Evolutionary conservation across 805 yeast genomes (phyloP).

Genomic region (Metschnikowia lochheadii): DNA sequence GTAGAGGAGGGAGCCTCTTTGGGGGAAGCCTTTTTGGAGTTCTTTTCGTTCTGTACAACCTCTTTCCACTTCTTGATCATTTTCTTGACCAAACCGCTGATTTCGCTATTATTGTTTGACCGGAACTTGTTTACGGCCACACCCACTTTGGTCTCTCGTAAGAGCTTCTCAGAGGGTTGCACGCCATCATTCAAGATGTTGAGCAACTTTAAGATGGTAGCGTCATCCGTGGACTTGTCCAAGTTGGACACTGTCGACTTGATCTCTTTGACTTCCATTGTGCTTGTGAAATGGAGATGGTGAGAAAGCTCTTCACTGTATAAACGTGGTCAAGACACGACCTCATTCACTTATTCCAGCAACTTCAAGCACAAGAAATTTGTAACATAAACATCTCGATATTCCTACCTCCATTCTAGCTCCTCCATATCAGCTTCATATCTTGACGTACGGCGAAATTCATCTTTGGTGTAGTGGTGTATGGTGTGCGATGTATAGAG

Average conservation of each 20-base stretch:
- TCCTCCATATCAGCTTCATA: no score
- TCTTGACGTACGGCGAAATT: neutral
- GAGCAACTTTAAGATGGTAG: slow-evolving; percentile 62
- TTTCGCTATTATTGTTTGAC: slow-evolving; percentile 60
- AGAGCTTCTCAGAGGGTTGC: slow-evolving; percentile 76
- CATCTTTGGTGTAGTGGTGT: neutral
- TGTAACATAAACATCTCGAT: no score
- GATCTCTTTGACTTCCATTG: slow-evolving; percentile 72
- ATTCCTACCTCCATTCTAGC: no score
- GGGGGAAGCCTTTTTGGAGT: slow-evolving; percentile 27
- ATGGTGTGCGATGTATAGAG: neutral
- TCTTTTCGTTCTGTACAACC: slow-evolving; percentile 66
- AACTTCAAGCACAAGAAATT: no score
- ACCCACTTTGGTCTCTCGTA: slow-evolving; percentile 95
- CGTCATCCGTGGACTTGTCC: slow-evolving; percentile 66
- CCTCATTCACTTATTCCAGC: neutral
- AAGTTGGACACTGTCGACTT: slow-evolving; percentile 63
- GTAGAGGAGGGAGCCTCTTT: slow-evolving; percentile 8
- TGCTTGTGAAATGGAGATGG: neutral
- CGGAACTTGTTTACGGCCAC: slow-evolving; percentile 90
- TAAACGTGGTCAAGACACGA: neutral
- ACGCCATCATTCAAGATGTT: slow-evolving; percentile 64
- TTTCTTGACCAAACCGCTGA: slow-evolving; percentile 68
- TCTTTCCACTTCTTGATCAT: slow-evolving; percentile 91
- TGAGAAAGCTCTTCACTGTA: neutral